Percentiles rank a stretch among this genome's conserved stretches.
phyloP scores from a whole-genome alignment of 352 stramenopile species.

The Thraustochytrium sp. region DNA sequence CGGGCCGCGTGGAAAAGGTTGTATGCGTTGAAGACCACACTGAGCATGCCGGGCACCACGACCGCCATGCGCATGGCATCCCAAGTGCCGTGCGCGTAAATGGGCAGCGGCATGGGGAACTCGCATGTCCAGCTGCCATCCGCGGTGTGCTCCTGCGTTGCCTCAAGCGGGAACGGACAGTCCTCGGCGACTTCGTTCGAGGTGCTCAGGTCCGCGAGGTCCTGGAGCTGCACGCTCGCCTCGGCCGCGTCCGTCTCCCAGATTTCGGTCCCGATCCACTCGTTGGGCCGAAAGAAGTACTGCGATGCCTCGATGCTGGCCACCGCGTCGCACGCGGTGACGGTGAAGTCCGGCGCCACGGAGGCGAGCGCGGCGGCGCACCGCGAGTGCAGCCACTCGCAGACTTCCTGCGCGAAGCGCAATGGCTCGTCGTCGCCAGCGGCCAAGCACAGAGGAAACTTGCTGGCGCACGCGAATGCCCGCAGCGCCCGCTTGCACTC shows the following conservation, averaged over 20 bases:
- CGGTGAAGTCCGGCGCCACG: too few relatives aligned
- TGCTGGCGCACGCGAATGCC: not conserved
- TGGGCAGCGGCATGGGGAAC: not conserved
- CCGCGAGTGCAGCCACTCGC: not conserved
- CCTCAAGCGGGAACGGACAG: not conserved
- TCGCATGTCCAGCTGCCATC: not conserved
- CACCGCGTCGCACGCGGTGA: not conserved
- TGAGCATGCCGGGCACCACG: not conserved
- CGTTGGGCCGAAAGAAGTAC: slow-evolving; percentile 2
- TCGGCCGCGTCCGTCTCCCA: not conserved
- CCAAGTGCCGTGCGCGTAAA: not conserved
- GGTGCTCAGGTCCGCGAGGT: not conserved
- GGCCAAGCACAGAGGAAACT: not conserved
- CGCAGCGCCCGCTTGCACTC: not conserved
- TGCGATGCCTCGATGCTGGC: not conserved
- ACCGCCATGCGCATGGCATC: not conserved
- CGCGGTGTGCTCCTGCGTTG: not conserved
- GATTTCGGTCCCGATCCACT: not conserved
- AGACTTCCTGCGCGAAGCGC: not conserved
- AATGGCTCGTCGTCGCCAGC: not conserved
- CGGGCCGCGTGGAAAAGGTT: not conserved
- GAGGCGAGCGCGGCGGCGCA: not conserved
- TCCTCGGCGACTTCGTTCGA: not conserved
- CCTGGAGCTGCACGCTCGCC: not conserved
- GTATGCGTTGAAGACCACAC: not conserved